Base-by-base conservation (phyloP, 768 basidiomycete genomes). In the Tricholoma hemisulphureum region DNA sequence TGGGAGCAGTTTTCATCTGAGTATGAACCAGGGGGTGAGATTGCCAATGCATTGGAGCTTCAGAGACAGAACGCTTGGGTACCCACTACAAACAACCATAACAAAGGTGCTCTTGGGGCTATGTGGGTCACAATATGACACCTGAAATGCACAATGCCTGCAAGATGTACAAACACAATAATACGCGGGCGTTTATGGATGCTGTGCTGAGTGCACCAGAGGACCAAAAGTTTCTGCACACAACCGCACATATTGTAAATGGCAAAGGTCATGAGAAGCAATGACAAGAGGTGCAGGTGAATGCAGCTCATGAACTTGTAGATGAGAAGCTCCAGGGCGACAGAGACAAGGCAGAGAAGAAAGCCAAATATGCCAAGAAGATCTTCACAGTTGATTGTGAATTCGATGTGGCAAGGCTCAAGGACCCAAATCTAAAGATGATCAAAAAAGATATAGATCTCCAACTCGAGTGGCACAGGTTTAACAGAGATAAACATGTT, bases 1-100 rank as follows among this genome's bases (percentile, higher is more conserved):
- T 72, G 73, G 72, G 51, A 39, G 3, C 51, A 66, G 0, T 74
- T 74, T 50, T 58, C 63, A 1, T 55, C 63, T 3, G 72, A 74
- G 51, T 74, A 69, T 62, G 63, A 62, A 18, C 24, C 67, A 4
- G 67, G 67, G 23, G 72, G 72, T 2, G 1, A 62, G 0, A 70
- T 74, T 61, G 69, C 69, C 55, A 37, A 53, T 18, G 57, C 61
- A 2, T 63, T 62, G 4, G 50, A 45, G 0, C 61, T 59, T 14
- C 68, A 72, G 51, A 55, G 53, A 6, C 55, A 62, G 6, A 28
- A 54, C 6, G 65, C 69, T 7, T 73, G 63, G 63, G 62, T 74
- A 59, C 67, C 69, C 5, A 9, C 69, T 5, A 69, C 71, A 20
- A 74, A 73, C 58, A 65, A 72, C 57, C 57, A 56, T 0, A 71